These are phyloP conservation scores for Serendipita sp. DNA, from an alignment of 768 basidiomycete genomes.

Conservation along the genomic window DNA sequence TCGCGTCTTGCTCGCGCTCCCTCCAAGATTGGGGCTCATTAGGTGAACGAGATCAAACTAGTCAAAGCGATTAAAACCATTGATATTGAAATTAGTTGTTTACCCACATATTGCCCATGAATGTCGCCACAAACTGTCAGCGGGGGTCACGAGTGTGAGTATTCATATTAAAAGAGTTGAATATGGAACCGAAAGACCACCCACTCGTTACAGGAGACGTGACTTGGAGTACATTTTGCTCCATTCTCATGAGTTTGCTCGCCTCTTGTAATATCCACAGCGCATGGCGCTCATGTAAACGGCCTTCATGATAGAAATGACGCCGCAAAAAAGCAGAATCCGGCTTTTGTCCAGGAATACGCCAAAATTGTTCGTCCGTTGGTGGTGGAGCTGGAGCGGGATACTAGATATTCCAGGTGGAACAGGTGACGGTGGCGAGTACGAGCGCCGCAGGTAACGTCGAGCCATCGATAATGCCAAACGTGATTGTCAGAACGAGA, in stretches of 20 bases:
- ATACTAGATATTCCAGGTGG: background rate
- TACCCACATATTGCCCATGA: slow-evolving; percentile 71
- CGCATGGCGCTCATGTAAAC: slow-evolving; percentile 27
- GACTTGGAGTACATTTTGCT: slow-evolving; percentile 77
- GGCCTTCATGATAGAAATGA: slow-evolving; percentile 29
- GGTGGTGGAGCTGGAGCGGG: slow-evolving; percentile 15
- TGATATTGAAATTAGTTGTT: background rate
- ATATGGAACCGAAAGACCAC: slow-evolving; percentile 15
- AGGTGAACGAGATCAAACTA: slow-evolving; percentile 33
- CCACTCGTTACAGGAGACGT: slow-evolving; percentile 80
- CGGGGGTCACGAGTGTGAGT: background rate
- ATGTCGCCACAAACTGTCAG: slow-evolving; percentile 87
- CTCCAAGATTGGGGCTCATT: slow-evolving; percentile 26
- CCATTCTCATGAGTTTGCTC: slow-evolving; percentile 47
- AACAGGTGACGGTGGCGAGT: too few relatives aligned
- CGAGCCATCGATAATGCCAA: background rate
- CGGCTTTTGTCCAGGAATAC: slow-evolving; percentile 27
- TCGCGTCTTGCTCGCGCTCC: slow-evolving; percentile 30
- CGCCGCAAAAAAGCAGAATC: slow-evolving; percentile 32
- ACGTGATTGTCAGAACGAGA: background rate
- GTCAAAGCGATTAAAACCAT: background rate
- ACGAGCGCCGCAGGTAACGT: background rate
- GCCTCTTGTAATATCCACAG: slow-evolving; percentile 29
- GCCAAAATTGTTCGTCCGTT: slow-evolving; percentile 29
- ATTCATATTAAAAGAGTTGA: background rate